Base-by-base conservation (phyloP, 805 yeast species). In the Teunomyces funiuensis region DNA sequence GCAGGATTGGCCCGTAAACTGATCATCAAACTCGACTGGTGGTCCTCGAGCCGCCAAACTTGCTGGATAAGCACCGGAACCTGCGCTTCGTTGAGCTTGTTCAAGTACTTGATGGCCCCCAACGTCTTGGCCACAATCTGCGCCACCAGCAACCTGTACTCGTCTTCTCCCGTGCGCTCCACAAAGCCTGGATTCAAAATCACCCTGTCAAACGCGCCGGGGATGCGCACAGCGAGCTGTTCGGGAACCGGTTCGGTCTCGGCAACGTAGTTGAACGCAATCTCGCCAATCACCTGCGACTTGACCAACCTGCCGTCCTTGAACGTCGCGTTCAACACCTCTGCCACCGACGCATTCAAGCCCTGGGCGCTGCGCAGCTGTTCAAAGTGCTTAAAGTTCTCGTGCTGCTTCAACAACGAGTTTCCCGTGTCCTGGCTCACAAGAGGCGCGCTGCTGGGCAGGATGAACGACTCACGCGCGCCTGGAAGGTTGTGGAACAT, bases 41-140 rank as follows among this genome's bases (percentile, higher is more conserved):
- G 82, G 14, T 76, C 74, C 60, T 90, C 97, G 57, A 84, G 85
- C 56, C 89, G 85, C 98, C 98, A 93, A 33, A 84, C 79, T 30
- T 96, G 97, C 28, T 80, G 73, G 36, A 91, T 73, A 20, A 77
- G 61, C 18, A 91, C 62, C 9, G 98, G 97, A 7, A 83, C 78
- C 28, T 57, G 57, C 2, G 53, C 46, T 11, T 66, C 59, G 43
- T 71, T 66, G 41, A 71, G 66, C 30, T 74, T 73, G 37, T 78
- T 56, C 58, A 83, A 72, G 58, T 90, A 91, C 59, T 87, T 87
- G 51, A 90, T 65, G 0, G 90, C 96, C 19, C 95, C 95, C 27
- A 85, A 69, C 1, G 95, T 83, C 53, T 80, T 79, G 30, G 81
- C 73, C 28, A 77, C 61, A 33, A 85, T 79, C 34, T 73, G 70